A percentile compares a stretch with the other conserved stretches of the same genome.
phyloP scores from a whole-genome alignment of 176 grass and related monocot genomes.

The Avena atlantica region DNA sequence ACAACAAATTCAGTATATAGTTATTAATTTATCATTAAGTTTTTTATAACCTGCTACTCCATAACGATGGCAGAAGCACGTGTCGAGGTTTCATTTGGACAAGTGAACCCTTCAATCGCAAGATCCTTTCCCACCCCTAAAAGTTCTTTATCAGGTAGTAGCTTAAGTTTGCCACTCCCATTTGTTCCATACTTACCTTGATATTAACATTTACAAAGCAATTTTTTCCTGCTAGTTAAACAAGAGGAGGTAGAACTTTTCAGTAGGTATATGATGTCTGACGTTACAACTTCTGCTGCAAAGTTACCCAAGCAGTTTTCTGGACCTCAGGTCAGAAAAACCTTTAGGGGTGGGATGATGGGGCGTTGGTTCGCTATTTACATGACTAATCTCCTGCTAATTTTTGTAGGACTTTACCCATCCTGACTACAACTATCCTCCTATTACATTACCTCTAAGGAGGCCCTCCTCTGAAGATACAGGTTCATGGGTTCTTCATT shows the following conservation, averaged over 20 bases:
- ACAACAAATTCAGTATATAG: no score
- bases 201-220: not conserved
- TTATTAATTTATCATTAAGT: not conserved
- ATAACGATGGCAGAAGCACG: conserved; percentile 28
- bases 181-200: conserved; percentile 29
- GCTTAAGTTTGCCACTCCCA: conserved; percentile 14
- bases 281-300: conserved; percentile 29
- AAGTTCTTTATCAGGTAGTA: conserved; percentile 31
- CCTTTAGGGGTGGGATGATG: not conserved
- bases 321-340: conserved; percentile 52
- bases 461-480: conserved; percentile 49
- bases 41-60: not conserved
- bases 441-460: conserved; percentile 55
- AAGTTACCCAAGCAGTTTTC: conserved; percentile 33
- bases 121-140: conserved; percentile 42
- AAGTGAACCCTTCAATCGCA: conserved; percentile 37
- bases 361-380: not conserved
- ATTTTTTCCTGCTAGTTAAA: not conserved
- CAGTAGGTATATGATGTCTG: not conserved
- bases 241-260: conserved; percentile 4
- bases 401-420: conserved; percentile 50
- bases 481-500: conserved; percentile 49
- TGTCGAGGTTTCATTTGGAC: conserved; percentile 59
- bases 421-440: conserved; percentile 44
- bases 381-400: not conserved